Conservation (phyloP, 257 asterid genomes). For the Rubia yunnanensis region DNA sequence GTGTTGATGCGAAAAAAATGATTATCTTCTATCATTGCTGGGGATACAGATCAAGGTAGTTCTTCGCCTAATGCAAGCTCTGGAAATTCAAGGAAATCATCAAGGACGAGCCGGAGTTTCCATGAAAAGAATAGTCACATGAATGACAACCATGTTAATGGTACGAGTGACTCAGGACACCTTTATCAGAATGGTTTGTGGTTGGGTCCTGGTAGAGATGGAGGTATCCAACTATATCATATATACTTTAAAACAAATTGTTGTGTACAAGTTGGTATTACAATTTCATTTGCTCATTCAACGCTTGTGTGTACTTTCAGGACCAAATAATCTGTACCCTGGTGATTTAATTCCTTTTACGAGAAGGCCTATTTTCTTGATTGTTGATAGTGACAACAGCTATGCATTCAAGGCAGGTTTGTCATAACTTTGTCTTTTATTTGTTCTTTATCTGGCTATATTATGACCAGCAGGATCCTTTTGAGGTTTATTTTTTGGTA, state of each 20-base stretch:
- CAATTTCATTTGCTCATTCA: not conserved
- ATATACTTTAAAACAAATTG: not conserved
- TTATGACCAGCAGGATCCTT: not conserved
- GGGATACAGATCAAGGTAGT: conserved; percentile 36
- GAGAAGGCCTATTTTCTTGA: conserved; percentile 79
- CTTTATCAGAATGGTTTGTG: conserved; percentile 53
- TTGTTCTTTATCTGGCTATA: conserved; percentile 6
- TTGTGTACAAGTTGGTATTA: not conserved
- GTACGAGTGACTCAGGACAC: conserved; percentile 35
- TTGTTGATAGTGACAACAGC: conserved; percentile 90
- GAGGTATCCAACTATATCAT: conserved; percentile 39
- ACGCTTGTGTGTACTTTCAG: conserved; percentile 33
- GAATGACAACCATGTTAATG: conserved; percentile 39
- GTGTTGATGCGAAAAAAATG: not conserved
- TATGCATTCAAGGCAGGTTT: conserved; percentile 99
- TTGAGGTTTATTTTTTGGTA: not conserved
- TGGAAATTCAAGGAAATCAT: conserved; percentile 39
- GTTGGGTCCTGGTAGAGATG: conserved; percentile 72
- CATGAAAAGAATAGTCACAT: conserved; percentile 42
- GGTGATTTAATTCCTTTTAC: conserved; percentile 95
- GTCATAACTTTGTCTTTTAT: conserved; percentile 52
- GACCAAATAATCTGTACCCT: conserved; percentile 73
- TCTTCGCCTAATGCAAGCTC: conserved; percentile 42
- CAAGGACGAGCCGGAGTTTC: conserved; percentile 23
- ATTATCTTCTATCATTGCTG: conserved; percentile 27